Evolutionary conservation across 2,329 filamentous ascomycete genomes (phyloP), one percentile per base, ranked within the genome.

Genomic region (Cladosporium halotolerans): DNA sequence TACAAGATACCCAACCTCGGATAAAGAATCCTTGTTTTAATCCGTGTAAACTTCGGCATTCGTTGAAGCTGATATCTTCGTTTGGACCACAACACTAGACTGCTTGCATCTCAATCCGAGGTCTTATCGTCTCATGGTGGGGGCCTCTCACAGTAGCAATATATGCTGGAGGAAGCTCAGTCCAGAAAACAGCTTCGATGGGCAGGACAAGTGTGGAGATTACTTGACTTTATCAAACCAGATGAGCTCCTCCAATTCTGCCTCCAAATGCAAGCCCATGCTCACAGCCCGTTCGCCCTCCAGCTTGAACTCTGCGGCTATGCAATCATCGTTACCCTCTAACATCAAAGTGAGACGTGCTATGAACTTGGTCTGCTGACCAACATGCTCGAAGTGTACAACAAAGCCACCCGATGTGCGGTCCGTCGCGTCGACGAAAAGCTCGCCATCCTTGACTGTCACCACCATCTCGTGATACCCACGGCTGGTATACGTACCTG

Each of bases 351-450:
- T 52, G 13, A 64, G 39, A 57, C 61, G 61, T 1, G 61, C 65
- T 36, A 64, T 53, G 53, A 60, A 68, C 28, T 61, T 58, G 5
- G 56, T 64, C 50, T 65, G 57, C 18, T 60, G 54, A 14, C 49
- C 44, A 38, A 44, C 44, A 55, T 70, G 66, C 23, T 69, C 65
- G 31, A 70, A 65, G 51, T 67, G 68, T 6, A 60, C 58, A 45
- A 63, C 60, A 38, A 51, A 9, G 16, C 40, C 36, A 14, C 36
- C 36, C 3, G 36, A 39, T 1, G 65, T 66, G 7, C 68, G 61
- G 57, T 70, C 68, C 7, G 57, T 62, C 16, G 65, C 66, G 51
- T 70, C 65, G 23, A 70, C 55, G 44, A 67, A 68, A 3, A 71
- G 57, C 38, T 49, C 28, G 3, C 57, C 54, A n/a, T 65, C 61